Evolutionary conservation across 139 green algal genomes (phyloP), one percentile per base, ranked within the genome.

Genomic region (Volvox africanus): DNA sequence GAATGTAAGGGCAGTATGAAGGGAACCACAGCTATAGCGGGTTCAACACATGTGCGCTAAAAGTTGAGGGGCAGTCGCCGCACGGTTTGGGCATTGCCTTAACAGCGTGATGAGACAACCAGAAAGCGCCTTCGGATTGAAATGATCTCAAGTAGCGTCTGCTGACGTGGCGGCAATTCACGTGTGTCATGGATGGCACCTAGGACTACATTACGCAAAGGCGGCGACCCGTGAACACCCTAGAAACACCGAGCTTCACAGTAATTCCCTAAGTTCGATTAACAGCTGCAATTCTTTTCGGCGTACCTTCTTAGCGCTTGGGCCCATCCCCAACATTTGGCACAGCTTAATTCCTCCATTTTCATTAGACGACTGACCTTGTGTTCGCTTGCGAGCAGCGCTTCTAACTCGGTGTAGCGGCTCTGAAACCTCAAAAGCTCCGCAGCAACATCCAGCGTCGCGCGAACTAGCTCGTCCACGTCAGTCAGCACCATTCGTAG

Each of bases 331-430:
- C 22, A 28, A 26, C 11, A 12, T 75, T 32, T 12, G 67, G 67
- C 24, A 32, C 67, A 75, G n/a, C 24, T 75, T 75, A 32, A 12
- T 6, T 75, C 71, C 32, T 79, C 30, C 14, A 33, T 2, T 35
- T 32, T n/a, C 20, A 79, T 79, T 18, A 79, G 32, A 26, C 80
- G 80, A 55, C 44, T 55, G 2, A 86, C 80, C 80, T 86, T 86
- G 26, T 86, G 80, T 44, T 86, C 80, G 80, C 69, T 55, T 24
- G 82, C 82, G 33, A 88, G 82, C 33, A 88, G 65, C 33, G 65
- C 33, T 62, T 88, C 82, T 26, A 88, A 62, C 82, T 16, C 19
- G 22, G 33, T 1, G 32, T 88, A 36, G 12, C 82, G 82, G 16
- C 24, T 67, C 19, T 33, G 19, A n/a, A 87, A 20, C 30, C 1